These are phyloP conservation scores for Entomophthora muscae DNA, from an alignment of 371 early-diverging fungal species.

Conservation along the genomic window DNA sequence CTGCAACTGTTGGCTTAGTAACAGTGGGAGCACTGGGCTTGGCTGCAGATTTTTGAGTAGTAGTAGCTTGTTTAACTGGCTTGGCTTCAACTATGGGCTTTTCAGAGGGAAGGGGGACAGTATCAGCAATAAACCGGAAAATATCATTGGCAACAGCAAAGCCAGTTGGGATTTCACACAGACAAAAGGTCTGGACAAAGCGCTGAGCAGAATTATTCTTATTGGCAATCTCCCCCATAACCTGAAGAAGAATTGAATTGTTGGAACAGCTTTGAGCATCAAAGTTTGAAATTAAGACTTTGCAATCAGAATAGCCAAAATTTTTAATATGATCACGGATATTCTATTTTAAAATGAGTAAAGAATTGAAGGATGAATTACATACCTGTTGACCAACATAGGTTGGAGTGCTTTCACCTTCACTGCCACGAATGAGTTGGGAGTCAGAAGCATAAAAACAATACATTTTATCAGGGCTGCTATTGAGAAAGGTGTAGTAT, in stretches of 20 bases:
- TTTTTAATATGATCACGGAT: slow-evolving; percentile 59
- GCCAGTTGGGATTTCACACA: slow-evolving; percentile 77
- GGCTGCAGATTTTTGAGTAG: slow-evolving; percentile 11
- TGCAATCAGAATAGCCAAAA: slow-evolving; percentile 59
- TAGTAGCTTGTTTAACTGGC: slow-evolving; percentile 6
- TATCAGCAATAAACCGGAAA: slow-evolving; percentile 38
- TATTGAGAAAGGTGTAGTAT: slow-evolving; percentile 85
- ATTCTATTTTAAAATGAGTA: slow-evolving; percentile 24
- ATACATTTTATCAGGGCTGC: slow-evolving; percentile 64
- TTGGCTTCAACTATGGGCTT: slow-evolving; percentile 11
- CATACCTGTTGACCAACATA: slow-evolving; percentile 54
- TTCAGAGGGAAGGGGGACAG: background rate
- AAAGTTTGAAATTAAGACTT: slow-evolving; percentile 72
- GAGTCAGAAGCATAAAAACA: slow-evolving; percentile 77
- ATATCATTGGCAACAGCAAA: slow-evolving; percentile 89
- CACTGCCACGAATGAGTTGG: slow-evolving; percentile 57
- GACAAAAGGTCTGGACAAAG: slow-evolving; percentile 86
- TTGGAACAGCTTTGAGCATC: slow-evolving; percentile 62
- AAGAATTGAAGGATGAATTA: background rate
- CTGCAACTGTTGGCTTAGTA: slow-evolving; percentile 9
- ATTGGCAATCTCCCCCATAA: slow-evolving; percentile 84
- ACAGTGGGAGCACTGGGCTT: slow-evolving; percentile 11
- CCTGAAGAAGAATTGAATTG: slow-evolving; percentile 75
- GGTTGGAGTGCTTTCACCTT: slow-evolving; percentile 45
- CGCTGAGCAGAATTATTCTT: slow-evolving; percentile 52